These are phyloP conservation scores for Trichoderma erinaceum DNA, from an alignment of 495 filamentous ascomycete genomes.

Conservation along the genomic window DNA sequence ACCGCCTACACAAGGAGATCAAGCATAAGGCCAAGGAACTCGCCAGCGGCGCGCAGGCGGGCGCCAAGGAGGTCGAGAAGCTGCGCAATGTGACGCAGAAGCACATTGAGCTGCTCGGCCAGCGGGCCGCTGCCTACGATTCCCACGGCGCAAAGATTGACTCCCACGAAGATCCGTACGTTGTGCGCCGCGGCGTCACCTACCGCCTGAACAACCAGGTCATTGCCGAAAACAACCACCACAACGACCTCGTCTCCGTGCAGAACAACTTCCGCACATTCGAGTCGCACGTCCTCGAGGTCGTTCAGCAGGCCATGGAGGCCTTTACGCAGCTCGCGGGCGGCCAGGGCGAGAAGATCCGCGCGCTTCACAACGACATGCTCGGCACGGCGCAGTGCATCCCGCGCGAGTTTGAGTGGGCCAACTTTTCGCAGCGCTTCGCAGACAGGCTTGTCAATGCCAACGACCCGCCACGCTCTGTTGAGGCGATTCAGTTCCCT, in stretches of 20 bases:
- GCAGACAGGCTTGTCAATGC: constrained; percentile 72
- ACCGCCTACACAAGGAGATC: constrained; percentile 89
- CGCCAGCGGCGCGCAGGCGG: constrained; percentile 72
- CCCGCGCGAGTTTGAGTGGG: constrained; percentile 89
- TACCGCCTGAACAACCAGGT: constrained; percentile 87
- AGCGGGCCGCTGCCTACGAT: constrained; percentile 71
- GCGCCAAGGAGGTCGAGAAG: constrained; percentile 84
- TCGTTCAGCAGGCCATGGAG: constrained; percentile 73
- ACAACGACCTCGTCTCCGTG: constrained; percentile 78
- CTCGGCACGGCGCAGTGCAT: constrained; percentile 69
- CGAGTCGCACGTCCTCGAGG: constrained; percentile 76
- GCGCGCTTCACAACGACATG: constrained; percentile 76
- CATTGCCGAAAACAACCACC: constrained; percentile 88
- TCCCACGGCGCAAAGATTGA: constrained; percentile 60
- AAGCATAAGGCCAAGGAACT: constrained; percentile 92
- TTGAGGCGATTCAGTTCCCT: constrained; percentile 70
- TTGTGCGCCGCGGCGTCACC: constrained; percentile 72
- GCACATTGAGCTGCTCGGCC: constrained; percentile 88
- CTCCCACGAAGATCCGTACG: constrained; percentile 74
- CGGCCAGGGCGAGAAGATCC: constrained; percentile 74
- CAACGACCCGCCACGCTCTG: constrained; percentile 59
- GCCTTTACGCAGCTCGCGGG: constrained; percentile 71
- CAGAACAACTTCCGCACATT: constrained; percentile 86
- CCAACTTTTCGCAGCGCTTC: constrained; percentile 67
- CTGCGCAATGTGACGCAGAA: constrained; percentile 81